phyloP scores from a whole-genome alignment of 805 yeast genomes.

The Ogataea trehalophila region DNA sequence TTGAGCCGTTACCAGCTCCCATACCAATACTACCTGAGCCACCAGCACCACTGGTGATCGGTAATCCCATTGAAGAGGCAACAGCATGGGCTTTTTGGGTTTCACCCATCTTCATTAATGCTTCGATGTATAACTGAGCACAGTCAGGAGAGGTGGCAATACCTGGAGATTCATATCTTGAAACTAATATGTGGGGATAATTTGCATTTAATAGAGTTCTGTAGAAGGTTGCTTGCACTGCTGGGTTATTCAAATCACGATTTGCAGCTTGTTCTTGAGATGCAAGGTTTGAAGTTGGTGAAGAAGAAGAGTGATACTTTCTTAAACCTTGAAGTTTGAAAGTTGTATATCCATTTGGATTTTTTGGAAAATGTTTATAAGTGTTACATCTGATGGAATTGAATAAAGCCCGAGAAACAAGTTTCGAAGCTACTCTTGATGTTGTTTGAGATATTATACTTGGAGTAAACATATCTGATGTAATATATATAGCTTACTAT shows the following conservation, averaged over 20 bases:
- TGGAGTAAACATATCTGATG: not conserved
- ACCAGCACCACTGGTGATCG: conserved; percentile 25
- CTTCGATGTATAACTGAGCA: conserved; percentile 72
- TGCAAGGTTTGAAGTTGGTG: conserved; percentile 39
- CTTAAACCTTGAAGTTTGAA: not conserved
- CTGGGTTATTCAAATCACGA: conserved; percentile 60
- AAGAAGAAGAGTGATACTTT: conserved; percentile 8
- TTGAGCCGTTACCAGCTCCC: conserved; percentile 43
- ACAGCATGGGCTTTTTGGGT: conserved; percentile 71
- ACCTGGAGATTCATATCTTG: conserved; percentile 92
- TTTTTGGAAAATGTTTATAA: not conserved
- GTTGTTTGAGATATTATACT: not conserved
- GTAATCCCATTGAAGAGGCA: conserved; percentile 38
- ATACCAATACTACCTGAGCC: conserved; percentile 9
- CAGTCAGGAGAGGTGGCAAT: conserved; percentile 80
- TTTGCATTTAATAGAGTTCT: conserved; percentile 65
- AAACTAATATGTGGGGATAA: conserved; percentile 95
- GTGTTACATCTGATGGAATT: not conserved
- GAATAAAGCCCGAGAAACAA: not conserved
- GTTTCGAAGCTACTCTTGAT: not conserved
- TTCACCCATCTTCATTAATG: conserved; percentile 74
- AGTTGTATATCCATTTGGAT: too few relatives aligned
- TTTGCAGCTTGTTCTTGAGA: conserved; percentile 84
- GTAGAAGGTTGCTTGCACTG: conserved; percentile 80
- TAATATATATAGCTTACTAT: too few relatives aligned